Percentiles rank a stretch among this genome's conserved stretches.
Conservation (phyloP, 2,329 filamentous ascomycete genomes). For the Xylaria sp. region DNA sequence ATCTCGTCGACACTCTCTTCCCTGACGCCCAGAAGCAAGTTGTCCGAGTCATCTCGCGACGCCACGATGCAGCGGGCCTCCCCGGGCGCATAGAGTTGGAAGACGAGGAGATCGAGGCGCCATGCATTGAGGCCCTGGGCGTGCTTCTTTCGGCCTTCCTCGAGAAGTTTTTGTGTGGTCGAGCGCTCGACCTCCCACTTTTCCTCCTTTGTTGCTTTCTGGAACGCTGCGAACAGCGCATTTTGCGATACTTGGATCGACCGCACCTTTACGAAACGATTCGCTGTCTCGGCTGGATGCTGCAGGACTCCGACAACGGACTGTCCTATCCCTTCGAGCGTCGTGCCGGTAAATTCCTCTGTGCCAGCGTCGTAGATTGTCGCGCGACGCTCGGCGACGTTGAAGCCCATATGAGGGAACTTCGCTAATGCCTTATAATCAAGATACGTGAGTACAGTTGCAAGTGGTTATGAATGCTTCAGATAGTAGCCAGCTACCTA, state of each 20-base stretch:
- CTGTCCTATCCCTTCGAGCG: constrained; percentile 46
- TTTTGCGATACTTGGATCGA: constrained; percentile 45
- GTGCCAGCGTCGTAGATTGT: constrained; percentile 46
- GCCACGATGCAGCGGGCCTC: constrained; percentile 45
- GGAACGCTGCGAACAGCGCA: constrained; percentile 44
- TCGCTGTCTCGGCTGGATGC: constrained; percentile 37
- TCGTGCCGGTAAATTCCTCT: constrained; percentile 47
- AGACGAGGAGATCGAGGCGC: constrained; percentile 47
- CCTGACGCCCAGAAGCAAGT: constrained; percentile 43
- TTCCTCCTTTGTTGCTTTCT: constrained; percentile 25
- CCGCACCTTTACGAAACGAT: constrained; percentile 46
- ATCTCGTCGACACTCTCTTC: constrained; percentile 46
- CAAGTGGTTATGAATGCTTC: background rate
- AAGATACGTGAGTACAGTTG: background rate
- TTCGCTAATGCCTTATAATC: constrained; percentile 27
- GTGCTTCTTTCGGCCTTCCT: constrained; percentile 42
- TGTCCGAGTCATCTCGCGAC: constrained; percentile 42
- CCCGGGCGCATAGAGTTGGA: constrained; percentile 48
- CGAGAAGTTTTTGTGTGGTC: constrained; percentile 36
- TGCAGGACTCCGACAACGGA: constrained; percentile 37
- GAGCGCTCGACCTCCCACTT: constrained; percentile 42
- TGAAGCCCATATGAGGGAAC: constrained; percentile 48
- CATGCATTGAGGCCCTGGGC: constrained; percentile 40
- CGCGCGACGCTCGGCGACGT: constrained; percentile 39
- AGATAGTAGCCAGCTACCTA: too few relatives aligned